These are phyloP conservation scores for Fusarium siculi DNA, from an alignment of 2,329 filamentous ascomycete genomes.

Conservation along the genomic window DNA sequence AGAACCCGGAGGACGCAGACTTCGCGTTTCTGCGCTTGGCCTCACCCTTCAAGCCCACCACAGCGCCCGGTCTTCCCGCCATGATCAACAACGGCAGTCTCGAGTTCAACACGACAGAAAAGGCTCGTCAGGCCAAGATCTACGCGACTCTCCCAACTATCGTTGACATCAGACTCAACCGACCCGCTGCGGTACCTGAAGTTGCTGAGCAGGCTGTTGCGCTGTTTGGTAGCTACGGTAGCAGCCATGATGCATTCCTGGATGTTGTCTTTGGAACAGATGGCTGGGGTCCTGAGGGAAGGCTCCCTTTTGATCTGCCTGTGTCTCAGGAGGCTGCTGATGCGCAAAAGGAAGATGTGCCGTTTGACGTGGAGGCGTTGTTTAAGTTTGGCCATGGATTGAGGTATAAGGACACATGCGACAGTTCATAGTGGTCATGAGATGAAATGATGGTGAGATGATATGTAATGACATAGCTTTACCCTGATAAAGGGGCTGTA, in stretches of 20 bases:
- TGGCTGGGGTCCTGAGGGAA: conserved; percentile 49
- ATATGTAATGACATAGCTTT: not conserved
- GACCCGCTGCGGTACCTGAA: conserved; percentile 55
- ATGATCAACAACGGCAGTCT: conserved; percentile 54
- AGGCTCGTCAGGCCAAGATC: conserved; percentile 46
- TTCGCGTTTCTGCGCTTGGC: conserved; percentile 53
- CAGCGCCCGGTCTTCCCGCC: conserved; percentile 51
- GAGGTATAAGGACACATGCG: conserved; percentile 47
- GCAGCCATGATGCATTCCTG: conserved; percentile 54
- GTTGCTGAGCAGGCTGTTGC: conserved; percentile 52
- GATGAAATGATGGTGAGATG: not conserved
- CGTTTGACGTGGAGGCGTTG: conserved; percentile 43
- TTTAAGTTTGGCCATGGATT: conserved; percentile 48
- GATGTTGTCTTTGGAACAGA: conserved; percentile 55
- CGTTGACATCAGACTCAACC: conserved; percentile 57
- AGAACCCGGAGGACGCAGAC: conserved; percentile 53
- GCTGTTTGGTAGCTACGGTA: conserved; percentile 55
- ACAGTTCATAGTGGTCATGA: not conserved
- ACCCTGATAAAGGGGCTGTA: not conserved
- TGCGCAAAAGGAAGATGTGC: conserved; percentile 43
- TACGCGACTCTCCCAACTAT: conserved; percentile 53
- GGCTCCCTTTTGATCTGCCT: conserved; percentile 55
- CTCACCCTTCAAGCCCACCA: conserved; percentile 50
- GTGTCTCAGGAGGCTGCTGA: conserved; percentile 56
- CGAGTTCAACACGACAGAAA: conserved; percentile 50